Base-by-base conservation (phyloP, 345 rosid genomes). In the Psidium friedrichsthalianum region DNA sequence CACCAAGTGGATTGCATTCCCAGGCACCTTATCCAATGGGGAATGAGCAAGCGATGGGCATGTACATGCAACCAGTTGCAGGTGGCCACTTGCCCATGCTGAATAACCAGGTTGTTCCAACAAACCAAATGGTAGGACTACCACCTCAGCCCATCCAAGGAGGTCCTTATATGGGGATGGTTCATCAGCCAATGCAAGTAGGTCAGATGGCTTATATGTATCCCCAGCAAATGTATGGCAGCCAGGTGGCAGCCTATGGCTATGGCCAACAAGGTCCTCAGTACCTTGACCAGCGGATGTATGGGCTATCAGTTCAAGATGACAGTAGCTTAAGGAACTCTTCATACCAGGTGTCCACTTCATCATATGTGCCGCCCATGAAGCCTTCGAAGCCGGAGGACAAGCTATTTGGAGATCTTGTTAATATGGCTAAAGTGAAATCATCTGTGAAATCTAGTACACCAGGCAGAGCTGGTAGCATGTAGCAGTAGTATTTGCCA, bases 381-480 rank as follows among this genome's bases (percentile, higher is more conserved):
- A 95, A 87, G 91, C 92, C 94, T 61, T 86, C 94, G 32, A 93
- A 93, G 76, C 96, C 94, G 16, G 95, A 93, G 89, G 94, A 98
- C 88, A 96, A 94, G 96, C 89, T 98, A 51, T 98, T 98, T 86
- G 99, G 99, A 85, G 99, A 98, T 89, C 98, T 98, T 27, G 98
- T 98, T 21, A 98, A 96, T 89, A 90, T 98, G 88, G 90, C 99
- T 15, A 98, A 96, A 88, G 88, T 95, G 88, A 98, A 96, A 90
- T 88, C 96, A 5, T 83, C 93, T 69, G 80, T 25, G 20, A 98
- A 94, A 87, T 57, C 95, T 51, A 51, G 11, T 51, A 89, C 93
- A 42, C 89, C 96, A 6, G 91, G 94, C 87, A 93, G 91, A 89
- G 94, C 96, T 82, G 97, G 99, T 87, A 93, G 98, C 92, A 92